These are phyloP conservation scores for Staphylotrichum tortipilum DNA, from an alignment of 495 filamentous ascomycete species.

Conservation along the genomic window DNA sequence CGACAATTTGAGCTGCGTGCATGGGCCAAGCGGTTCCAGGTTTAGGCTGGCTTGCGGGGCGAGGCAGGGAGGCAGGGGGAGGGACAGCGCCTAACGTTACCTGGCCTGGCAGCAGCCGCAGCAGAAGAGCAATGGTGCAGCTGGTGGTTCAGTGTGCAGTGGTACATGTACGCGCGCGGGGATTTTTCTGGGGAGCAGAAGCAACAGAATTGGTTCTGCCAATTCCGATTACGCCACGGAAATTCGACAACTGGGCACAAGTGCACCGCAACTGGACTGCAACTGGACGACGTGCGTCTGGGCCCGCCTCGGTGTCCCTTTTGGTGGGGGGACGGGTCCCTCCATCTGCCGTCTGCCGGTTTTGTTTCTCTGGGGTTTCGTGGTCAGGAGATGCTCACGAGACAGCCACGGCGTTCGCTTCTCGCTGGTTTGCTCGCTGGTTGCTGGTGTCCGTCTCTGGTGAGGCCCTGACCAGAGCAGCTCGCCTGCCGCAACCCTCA, in stretches of 20 bases:
- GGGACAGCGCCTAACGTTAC: too few relatives aligned
- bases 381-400: not conserved
- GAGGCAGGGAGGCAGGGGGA: not conserved
- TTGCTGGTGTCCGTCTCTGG: too few relatives aligned
- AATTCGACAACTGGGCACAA: slow-evolving; percentile 20
- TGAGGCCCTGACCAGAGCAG: too few relatives aligned
- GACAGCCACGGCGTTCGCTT: too few relatives aligned
- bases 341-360: slow-evolving; percentile 1
- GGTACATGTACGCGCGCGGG: not conserved
- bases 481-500: too few relatives aligned
- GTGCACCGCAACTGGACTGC: too few relatives aligned
- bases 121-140: too few relatives aligned
- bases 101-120: too few relatives aligned
- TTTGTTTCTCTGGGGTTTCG: not conserved
- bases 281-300: too few relatives aligned
- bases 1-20: slow-evolving; percentile 3
- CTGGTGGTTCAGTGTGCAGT: too few relatives aligned
- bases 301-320: slow-evolving; percentile 5
- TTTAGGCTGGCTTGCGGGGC: not conserved
- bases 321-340: too few relatives aligned
- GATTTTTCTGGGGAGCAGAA: slow-evolving; percentile 6
- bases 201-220: slow-evolving; percentile 16
- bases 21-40: slow-evolving; percentile 4
- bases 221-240: slow-evolving; percentile 26
- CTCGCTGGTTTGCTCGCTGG: too few relatives aligned